Evolutionary conservation across 2,329 filamentous ascomycete genomes (phyloP), one percentile per base, ranked within the genome.

Genomic region (Thielaviopsis ethacetica): DNA sequence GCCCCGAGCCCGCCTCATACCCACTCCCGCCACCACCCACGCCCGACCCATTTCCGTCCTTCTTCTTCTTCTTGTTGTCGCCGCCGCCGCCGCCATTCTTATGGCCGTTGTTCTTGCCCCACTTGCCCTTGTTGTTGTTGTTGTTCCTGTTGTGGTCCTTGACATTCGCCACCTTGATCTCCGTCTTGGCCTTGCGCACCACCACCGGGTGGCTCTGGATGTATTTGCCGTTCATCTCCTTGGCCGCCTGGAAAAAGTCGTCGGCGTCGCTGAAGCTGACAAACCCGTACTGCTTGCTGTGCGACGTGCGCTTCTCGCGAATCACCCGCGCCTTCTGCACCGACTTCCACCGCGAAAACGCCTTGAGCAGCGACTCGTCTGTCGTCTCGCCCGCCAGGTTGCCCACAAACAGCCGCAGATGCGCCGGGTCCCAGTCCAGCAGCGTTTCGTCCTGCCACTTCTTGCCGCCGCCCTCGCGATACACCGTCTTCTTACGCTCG

Each of bases 161-260:
- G 65, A 81, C 78, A n/a, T 77, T 78, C 13, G 83, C 77, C 4
- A 89, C 82, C 68, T 88, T 89, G 70, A 98, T 89, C 70, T 97
- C 91, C 5, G 91, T 95, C 65, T 85, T 95, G 64, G 88, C 89
- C 70, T 93, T 88, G 70, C 87, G 84, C 64, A 97, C 80, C 26
- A 88, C 76, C 27, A 96, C 88, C 0, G 93, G 93, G 71, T 97
- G 93, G 69, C 90, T 96, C 66, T 95, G 91, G 68, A 98, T 97
- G 72, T 98, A 98, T 74, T 98, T 97, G 65, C 91, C 91, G 67
- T 96, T 88, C 93, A 97, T 97, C 74, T 97, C 91, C 73, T 93
- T 90, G 66, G 90, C 91, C 1, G 93, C 91, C 66, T 88, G 83
- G 76, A 98, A 97, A 70, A 94, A 97, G 67, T 96, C 91, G 70